Base-by-base conservation (phyloP, 352 stramenopile genomes). In the Hyaloperonospora brassicae region DNA sequence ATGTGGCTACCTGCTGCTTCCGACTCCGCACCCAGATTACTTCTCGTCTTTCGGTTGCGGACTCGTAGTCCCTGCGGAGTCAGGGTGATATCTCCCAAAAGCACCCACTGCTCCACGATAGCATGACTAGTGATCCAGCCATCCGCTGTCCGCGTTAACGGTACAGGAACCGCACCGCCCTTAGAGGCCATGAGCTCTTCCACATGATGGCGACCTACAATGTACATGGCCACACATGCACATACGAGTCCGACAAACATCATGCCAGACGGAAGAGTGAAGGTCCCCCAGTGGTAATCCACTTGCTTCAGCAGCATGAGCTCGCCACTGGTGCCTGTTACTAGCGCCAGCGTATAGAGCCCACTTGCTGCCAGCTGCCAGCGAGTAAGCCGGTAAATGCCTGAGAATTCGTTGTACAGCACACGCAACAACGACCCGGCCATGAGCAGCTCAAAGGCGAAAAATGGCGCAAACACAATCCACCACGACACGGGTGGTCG, bases 81-180 rank as follows among this genome's bases (percentile, higher is more conserved):
- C 24, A 93, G 55, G 38, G 81, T 76, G 36, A 93, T 73, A 40
- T 90, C 76, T 24, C 82, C 82, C 23, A 93, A 84, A 17, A 93
- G 73, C 55, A 89, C 82, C 82, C 82, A 93, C 52, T 87, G 76
- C 60, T 93, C 82, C 5, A 82, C 70, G 8, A 89, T 70, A 0
- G 82, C 82, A 55, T 89, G 80, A 39, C 70, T 84, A 5, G 82
- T 93, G 62, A 93, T 88, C 82, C 82, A 93, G 1, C 79, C 82
- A 39, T 87, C 68, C 17, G 57, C 79, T 27, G 82, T 93, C 6
- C 78, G 68, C 43, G 79, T 90, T 5, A 93, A 62, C 23, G 82
- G 79, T 47, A 93, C 82, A 9, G 82, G 82, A 10, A 93, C 74
- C 1, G 82, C 82, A 14, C 82, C 82, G 1, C 82, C 82, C 34